Evolutionary conservation across 2,329 filamentous ascomycete species (phyloP).

Genomic region (Neofusicoccum cordaticola): DNA sequence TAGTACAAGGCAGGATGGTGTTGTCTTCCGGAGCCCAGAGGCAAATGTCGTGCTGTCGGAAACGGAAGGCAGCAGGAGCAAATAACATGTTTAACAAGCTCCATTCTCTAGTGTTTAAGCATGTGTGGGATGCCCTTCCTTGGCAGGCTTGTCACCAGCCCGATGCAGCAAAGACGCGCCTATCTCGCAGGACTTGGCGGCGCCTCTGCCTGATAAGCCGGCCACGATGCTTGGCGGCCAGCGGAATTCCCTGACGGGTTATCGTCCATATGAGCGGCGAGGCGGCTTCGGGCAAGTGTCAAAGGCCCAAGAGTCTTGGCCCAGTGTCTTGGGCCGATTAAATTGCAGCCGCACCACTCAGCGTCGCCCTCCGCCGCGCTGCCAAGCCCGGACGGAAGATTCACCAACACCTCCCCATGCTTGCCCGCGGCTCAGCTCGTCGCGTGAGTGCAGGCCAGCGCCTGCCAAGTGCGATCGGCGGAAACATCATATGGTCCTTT

Average conservation of each 20-base stretch:
- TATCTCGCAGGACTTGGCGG: neutral
- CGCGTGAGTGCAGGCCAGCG: neutral
- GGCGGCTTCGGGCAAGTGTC: neutral
- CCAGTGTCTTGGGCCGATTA: neutral
- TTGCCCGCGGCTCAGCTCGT: neutral
- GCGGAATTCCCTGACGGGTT: neutral
- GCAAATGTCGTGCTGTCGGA: neutral
- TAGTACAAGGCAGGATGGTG: neutral
- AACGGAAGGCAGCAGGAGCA: neutral
- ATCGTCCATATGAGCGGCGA: neutral
- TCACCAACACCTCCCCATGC: neutral
- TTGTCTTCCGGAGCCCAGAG: neutral
- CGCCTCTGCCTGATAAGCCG: neutral
- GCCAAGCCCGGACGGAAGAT: neutral
- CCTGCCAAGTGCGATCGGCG: neutral
- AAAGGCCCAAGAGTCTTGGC: neutral
- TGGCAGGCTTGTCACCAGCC: constrained; percentile 12
- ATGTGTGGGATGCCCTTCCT: neutral
- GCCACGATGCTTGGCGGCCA: neutral
- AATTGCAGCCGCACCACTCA: neutral
- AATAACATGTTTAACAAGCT: neutral
- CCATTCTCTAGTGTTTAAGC: neutral
- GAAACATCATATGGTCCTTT: neutral
- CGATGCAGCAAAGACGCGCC: neutral
- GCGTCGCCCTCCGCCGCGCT: neutral